Conservation (phyloP, 352 stramenopile genomes). For the Globisporangium spinosum region DNA sequence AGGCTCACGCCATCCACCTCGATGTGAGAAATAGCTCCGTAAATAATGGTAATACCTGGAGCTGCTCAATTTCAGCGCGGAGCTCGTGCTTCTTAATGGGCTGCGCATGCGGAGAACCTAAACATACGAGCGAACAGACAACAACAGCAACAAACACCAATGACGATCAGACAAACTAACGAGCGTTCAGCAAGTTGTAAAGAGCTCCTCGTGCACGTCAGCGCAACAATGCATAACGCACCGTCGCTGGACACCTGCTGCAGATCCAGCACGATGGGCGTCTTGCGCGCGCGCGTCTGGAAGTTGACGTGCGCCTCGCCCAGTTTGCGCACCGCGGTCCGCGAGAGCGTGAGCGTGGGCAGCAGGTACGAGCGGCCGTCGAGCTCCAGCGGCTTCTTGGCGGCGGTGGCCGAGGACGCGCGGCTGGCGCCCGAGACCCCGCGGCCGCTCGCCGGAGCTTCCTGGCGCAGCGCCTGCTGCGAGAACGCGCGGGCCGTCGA, state of each 20-base stretch:
- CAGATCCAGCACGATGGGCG: slow-evolving; percentile 67
- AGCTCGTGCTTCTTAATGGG: slow-evolving; percentile 78
- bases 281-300: slow-evolving; percentile 40
- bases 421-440: slow-evolving; percentile 24
- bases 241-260: slow-evolving; percentile 73
- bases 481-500: slow-evolving; percentile 45
- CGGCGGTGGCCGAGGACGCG: slow-evolving; percentile 8
- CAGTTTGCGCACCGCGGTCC: slow-evolving; percentile 21
- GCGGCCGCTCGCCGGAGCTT: slow-evolving; percentile 30
- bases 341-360: slow-evolving; percentile 59
- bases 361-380: slow-evolving; percentile 70
- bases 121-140: not conserved
- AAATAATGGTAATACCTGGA: slow-evolving; percentile 33
- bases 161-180: not conserved
- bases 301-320: slow-evolving; percentile 33
- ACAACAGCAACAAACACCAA: not conserved
- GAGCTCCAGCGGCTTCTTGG: slow-evolving; percentile 37
- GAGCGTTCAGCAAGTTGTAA: not conserved
- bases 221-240: slow-evolving; percentile 16
- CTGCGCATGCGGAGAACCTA: slow-evolving; percentile 69
- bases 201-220: too few species aligned
- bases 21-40: not conserved
- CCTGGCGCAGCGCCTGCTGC: slow-evolving; percentile 53
- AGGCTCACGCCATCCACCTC: too few species aligned
- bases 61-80: slow-evolving; percentile 53